Evolutionary conservation across 345 rosid species (phyloP).

Genomic region (Aquilaria yunnanensis): DNA sequence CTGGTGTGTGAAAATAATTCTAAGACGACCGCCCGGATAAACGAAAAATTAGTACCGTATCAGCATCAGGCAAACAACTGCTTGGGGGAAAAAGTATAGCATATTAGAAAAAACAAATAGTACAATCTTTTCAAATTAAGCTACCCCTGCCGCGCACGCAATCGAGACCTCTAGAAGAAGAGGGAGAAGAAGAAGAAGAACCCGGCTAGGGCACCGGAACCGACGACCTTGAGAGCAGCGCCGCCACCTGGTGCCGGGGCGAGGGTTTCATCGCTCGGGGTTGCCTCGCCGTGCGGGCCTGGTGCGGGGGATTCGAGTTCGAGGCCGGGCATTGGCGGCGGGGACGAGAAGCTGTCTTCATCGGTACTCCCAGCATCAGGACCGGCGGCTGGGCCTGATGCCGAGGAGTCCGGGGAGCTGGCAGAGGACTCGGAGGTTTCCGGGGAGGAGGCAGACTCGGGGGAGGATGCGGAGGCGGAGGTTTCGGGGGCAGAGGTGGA

Average conservation of each 20-base stretch:
- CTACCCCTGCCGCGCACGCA: background rate
- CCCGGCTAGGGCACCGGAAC: slow-evolving; percentile 10
- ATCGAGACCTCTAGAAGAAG: slow-evolving; percentile 2
- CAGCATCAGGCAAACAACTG: too few relatives aligned
- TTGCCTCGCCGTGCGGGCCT: slow-evolving; percentile 14
- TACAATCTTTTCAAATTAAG: too few relatives aligned
- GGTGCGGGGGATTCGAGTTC: background rate
- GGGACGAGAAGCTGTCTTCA: too few relatives aligned
- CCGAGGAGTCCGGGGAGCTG: slow-evolving; percentile 9
- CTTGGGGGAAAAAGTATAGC: too few relatives aligned
- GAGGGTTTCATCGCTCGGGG: slow-evolving; percentile 5
- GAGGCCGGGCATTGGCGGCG: too few relatives aligned
- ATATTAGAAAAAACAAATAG: too few relatives aligned
- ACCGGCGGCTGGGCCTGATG: slow-evolving; percentile 12
- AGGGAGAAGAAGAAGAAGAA: slow-evolving; percentile 9
- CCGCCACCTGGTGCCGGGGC: slow-evolving; percentile 4
- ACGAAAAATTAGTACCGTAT: too few relatives aligned
- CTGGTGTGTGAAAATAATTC: too few relatives aligned
- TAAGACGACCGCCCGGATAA: too few relatives aligned
- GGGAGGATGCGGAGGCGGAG: slow-evolving; percentile 6
- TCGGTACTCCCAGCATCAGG: background rate
- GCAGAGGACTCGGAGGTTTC: slow-evolving; percentile 16
- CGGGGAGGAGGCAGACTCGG: background rate
- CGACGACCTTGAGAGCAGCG: slow-evolving; percentile 9
- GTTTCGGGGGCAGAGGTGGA: slow-evolving; percentile 20